Base-by-base conservation (phyloP, 2,329 filamentous ascomycete species). In the Catunica adiposa region DNA sequence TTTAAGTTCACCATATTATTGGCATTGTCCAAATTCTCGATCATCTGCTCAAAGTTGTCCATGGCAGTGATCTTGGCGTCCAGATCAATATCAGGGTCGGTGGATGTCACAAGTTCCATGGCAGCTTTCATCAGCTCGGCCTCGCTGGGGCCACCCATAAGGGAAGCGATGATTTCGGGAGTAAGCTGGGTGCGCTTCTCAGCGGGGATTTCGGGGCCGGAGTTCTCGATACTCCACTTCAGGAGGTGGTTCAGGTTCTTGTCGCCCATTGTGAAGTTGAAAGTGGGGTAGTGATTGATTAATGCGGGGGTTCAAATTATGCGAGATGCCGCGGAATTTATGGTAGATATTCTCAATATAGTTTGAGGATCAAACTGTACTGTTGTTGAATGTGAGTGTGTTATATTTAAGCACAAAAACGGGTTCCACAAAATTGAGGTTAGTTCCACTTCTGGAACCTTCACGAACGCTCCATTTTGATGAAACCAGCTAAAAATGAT, bases 1-100 rank as follows among this genome's bases (percentile, higher is more conserved):
- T 77, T 77, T 20, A 96, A 72, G 26, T 78, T 78, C 61, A 82
- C 82, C 62, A 98, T 78, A 70, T 96, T 94, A 73, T 97, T 98
- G 58, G 92, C 90, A 68, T 98, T 98, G 74, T 98, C 92, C 63
- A 97, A 80, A 60, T 79, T 82, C 73, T 96, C 89, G 63, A 96
- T 84, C 58, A 95, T 74, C 68, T 94, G 87, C 71, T 95, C 89
- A 60, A 96, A 84, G 71, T 96, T 95, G 76, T 95, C 89, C 69
- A 94, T 94, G 38, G 89, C 89, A 57, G 82, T 78, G 55, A 94
- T 70, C 67, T 86, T 88, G 69, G 87, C 79, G 46, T 88, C 83
- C 52, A 90, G 74, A 3, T 79, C 77, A 56, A 84, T 72, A 56
- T 83, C 76, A 7, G 80, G 71, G 62, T 78, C 74, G 1, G 71